Percentiles rank a stretch among this genome's conserved stretches.
phyloP scores from a whole-genome alignment of 495 filamentous ascomycete genomes.

The Aspergillus conjunctus region DNA sequence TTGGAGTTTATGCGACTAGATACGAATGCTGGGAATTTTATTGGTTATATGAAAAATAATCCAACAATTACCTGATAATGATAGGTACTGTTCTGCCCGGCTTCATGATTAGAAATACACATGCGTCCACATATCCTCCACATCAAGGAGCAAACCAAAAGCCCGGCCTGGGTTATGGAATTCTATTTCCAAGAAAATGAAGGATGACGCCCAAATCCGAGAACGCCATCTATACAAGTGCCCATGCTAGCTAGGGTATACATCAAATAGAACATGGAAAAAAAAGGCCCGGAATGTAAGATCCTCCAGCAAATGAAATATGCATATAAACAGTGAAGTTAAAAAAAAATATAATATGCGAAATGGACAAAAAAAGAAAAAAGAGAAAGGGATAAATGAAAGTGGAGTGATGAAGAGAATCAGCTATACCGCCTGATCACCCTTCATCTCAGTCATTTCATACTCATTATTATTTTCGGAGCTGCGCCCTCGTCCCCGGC shows the following conservation, averaged over 20 bases:
- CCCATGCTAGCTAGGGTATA: constrained; percentile 43
- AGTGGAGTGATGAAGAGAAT: background rate
- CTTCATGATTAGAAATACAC: background rate
- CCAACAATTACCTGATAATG: background rate
- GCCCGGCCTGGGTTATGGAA: constrained; percentile 11
- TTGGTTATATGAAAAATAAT: constrained; percentile 9
- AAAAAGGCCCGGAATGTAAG: background rate
- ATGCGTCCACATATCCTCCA: constrained; percentile 7
- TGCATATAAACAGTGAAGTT: too few relatives aligned
- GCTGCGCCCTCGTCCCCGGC: constrained; percentile 41
- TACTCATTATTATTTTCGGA: constrained; percentile 69
- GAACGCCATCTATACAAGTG: constrained; percentile 47
- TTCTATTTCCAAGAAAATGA: constrained; percentile 23
- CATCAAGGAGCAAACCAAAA: background rate
- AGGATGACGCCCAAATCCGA: constrained; percentile 19
- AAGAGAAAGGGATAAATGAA: constrained; percentile 7
- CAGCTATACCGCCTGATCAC: constrained; percentile 41
- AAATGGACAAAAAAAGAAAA: constrained; percentile 11
- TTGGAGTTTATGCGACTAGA: background rate
- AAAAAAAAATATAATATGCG: constrained; percentile 4
- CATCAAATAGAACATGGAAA: constrained; percentile 22
- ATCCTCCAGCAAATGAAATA: too few relatives aligned
- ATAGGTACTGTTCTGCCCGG: background rate
- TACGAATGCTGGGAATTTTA: constrained; percentile 1
- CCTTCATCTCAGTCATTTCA: constrained; percentile 75